Evolutionary conservation across 139 green algal genomes (phyloP), one percentile per base, ranked within the genome.

Genomic region (Coccomyxa sp.): DNA sequence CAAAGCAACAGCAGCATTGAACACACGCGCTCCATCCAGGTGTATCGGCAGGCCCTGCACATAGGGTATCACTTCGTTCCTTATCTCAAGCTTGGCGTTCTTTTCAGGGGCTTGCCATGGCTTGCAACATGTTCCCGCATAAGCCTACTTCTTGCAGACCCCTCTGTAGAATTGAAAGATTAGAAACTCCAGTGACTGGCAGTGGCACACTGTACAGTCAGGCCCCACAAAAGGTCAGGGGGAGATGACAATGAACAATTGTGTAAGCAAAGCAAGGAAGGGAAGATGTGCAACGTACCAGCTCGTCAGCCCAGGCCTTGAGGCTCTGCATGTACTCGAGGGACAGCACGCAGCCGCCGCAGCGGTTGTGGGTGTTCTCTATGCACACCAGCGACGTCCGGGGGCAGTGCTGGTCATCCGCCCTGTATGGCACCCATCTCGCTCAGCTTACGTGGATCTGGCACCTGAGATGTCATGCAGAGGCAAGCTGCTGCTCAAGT

Each of bases 361-460:
- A 88, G 41, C 90, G 86, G 78, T 96, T 96, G 72, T 93, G 89
- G 8, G 87, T 96, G 70, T 92, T 91, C 78, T 96, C 90, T 10
- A 96, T 31, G 72, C 87, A 92, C 0, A 94, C 77, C 18, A 93
- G 76, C 4, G 70, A 44, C 0, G 89, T 91, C 39, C 70, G 35
- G 0, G 90, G 84, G 70, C 84, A 92, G 81, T 96, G 92, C 34
- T 84, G 58, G 80, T 96, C 91, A 40, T 90, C 86, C 29, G 83
- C 68, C 64, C 89, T 82, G 70, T 70, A 78, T 50, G 31, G 41
- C n/a, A n/a, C n/a, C n/a, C n/a, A n/a, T n/a, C n/a, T n/a, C n/a
- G n/a, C n/a, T n/a, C n/a, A n/a, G n/a, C n/a, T n/a, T n/a, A n/a
- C n/a, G n/a, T n/a, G n/a, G n/a, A n/a, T n/a, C n/a, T n/a, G n/a